Conservation (phyloP, 805 yeast genomes). For the Kuraishia hungarica region DNA sequence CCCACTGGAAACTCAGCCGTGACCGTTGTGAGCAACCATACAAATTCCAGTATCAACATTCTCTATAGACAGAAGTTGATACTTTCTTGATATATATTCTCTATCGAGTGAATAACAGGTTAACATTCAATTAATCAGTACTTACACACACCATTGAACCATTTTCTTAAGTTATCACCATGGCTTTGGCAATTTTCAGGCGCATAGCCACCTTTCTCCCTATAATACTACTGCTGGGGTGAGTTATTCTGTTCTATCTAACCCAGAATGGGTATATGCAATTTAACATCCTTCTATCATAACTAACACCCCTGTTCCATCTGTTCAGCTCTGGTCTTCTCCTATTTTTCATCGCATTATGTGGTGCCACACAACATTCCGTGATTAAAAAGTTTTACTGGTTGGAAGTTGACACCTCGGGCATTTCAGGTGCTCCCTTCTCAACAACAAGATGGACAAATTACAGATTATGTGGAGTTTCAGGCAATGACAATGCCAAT, state of each 20-base stretch:
- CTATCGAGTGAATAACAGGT: too few relatives aligned
- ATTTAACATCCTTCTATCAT: neutral
- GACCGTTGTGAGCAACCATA: neutral
- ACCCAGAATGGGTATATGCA: neutral
- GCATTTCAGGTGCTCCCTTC: slow-evolving; percentile 36
- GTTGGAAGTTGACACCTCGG: slow-evolving; percentile 66
- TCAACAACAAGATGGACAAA: slow-evolving; percentile 67
- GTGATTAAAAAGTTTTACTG: slow-evolving; percentile 62
- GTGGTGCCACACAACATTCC: slow-evolving; percentile 48
- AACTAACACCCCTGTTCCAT: neutral
- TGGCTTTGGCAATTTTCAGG: neutral
- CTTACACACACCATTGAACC: neutral
- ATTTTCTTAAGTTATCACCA: neutral
- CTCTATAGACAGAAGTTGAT: neutral
- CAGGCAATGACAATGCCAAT: slow-evolving; percentile 26
- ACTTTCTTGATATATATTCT: too few relatives aligned
- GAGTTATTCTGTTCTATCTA: neutral
- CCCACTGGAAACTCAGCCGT: neutral
- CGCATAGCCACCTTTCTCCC: neutral
- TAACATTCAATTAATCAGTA: neutral
- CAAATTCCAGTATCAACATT: neutral
- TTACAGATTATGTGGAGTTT: slow-evolving; percentile 47
- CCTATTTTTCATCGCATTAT: slow-evolving; percentile 55
- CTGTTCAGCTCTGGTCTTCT: slow-evolving; percentile 34
- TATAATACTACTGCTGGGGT: neutral